Percentiles rank a stretch among this genome's conserved stretches.
Conservation (phyloP, 2,329 filamentous ascomycete species). For the Botrytis porri region DNA sequence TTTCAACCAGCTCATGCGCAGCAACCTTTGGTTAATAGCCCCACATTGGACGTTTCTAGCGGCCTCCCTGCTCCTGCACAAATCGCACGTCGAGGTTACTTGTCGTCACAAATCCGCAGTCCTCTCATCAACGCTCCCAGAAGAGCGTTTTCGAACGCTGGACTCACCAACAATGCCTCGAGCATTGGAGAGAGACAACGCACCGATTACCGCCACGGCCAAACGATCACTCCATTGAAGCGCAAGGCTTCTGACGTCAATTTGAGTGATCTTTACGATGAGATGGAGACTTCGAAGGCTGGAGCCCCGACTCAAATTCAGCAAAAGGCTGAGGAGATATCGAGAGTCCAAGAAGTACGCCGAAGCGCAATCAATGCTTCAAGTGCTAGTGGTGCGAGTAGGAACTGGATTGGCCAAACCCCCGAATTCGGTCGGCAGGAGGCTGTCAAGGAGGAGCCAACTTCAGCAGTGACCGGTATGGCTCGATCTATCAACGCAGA, state of each 20-base stretch:
- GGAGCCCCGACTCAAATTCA: not conserved
- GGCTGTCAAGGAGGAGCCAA: not conserved
- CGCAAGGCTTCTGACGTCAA: not conserved
- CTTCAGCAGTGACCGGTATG: not conserved
- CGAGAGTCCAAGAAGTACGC: not conserved
- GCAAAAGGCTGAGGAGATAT: too few relatives aligned
- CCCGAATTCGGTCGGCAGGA: not conserved
- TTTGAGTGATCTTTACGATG: not conserved
- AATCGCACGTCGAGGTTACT: not conserved
- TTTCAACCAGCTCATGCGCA: not conserved
- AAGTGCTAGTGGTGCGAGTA: not conserved
- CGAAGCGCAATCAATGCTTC: not conserved
- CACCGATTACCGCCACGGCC: not conserved
- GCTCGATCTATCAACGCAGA: not conserved
- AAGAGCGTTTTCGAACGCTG: not conserved
- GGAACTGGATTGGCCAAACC: not conserved
- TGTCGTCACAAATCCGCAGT: not conserved
- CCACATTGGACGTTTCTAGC: not conserved
- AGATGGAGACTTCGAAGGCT: not conserved
- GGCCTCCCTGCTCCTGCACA: not conserved
- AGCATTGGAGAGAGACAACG: not conserved
- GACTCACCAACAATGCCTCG: not conserved
- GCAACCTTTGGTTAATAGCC: not conserved
- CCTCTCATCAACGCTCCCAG: not conserved
- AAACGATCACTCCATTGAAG: not conserved